phyloP scores from a whole-genome alignment of 1,284 basidiomycete genomes.

The Phylloboletellus chloephorus region DNA sequence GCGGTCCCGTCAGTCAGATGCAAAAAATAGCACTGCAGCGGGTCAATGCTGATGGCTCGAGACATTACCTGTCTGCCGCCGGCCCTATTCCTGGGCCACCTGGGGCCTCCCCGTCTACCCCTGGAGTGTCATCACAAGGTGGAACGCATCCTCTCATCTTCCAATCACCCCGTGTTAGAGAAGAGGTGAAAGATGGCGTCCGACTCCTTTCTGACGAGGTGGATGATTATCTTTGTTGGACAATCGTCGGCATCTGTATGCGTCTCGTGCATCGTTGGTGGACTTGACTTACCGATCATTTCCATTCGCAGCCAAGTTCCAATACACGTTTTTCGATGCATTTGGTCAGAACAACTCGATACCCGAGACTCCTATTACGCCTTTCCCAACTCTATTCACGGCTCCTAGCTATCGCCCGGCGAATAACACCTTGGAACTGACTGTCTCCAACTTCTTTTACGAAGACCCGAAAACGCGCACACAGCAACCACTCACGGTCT shows the following conservation, averaged over 20 bases:
- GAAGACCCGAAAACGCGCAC: conserved; percentile 59
- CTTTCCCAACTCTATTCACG: conserved; percentile 82
- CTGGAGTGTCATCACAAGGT: conserved; percentile 67
- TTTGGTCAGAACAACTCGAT: conserved; percentile 72
- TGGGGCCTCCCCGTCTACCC: conserved; percentile 57
- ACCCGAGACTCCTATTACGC: conserved; percentile 77
- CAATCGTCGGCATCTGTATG: conserved; percentile 92
- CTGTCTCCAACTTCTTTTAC: conserved; percentile 81
- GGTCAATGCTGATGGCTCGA: conserved; percentile 71
- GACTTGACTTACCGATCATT: conserved; percentile 19
- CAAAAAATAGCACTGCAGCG: conserved; percentile 91
- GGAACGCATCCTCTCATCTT: conserved; percentile 76
- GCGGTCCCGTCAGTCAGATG: conserved; percentile 92
- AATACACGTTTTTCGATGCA: conserved; percentile 92
- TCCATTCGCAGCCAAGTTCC: conserved; percentile 67
- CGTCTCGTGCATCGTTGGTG: conserved; percentile 20
- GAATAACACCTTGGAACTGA: conserved; percentile 74
- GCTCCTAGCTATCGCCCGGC: conserved; percentile 70
- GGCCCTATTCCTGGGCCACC: conserved; percentile 74
- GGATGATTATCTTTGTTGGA: conserved; percentile 94
- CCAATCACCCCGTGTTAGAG: conserved; percentile 65
- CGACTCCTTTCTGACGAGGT: conserved; percentile 76
- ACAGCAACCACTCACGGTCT: conserved; percentile 76
- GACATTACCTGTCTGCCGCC: conserved; percentile 79
- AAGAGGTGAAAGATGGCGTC: conserved; percentile 69